phyloP scores from a whole-genome alignment of 768 basidiomycete genomes.

The Pisolithus marmoratus region DNA sequence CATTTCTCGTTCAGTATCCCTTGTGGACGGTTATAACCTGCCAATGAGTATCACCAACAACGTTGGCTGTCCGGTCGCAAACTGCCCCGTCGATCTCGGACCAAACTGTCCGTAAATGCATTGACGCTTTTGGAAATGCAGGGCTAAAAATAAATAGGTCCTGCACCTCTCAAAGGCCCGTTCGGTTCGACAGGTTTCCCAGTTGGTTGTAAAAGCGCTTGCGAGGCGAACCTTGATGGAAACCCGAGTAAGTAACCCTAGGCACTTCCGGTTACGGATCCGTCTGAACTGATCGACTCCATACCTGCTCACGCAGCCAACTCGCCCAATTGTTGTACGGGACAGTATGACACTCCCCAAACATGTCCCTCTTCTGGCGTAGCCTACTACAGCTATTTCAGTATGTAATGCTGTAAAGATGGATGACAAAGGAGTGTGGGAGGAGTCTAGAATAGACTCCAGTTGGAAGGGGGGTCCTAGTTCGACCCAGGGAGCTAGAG shows the following conservation, averaged over 20 bases:
- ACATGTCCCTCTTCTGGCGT: constrained; percentile 47
- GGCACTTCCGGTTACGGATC: neutral
- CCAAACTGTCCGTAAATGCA: constrained; percentile 38
- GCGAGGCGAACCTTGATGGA: constrained; percentile 28
- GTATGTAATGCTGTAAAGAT: constrained; percentile 16
- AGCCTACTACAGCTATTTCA: constrained; percentile 35
- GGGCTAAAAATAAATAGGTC: constrained; percentile 28
- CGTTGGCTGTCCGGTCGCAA: constrained; percentile 46
- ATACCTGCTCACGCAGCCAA: constrained; percentile 29
- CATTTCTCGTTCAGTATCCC: constrained; percentile 36
- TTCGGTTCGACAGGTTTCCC: constrained; percentile 42
- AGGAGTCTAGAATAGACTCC: no score
- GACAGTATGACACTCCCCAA: constrained; percentile 39
- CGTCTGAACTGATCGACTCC: neutral
- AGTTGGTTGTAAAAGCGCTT: constrained; percentile 53
- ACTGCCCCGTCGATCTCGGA: constrained; percentile 53
- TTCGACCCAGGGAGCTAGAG: no score
- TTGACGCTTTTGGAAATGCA: neutral
- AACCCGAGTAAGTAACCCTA: constrained; percentile 8
- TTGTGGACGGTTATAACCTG: constrained; percentile 57
- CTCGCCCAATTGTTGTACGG: constrained; percentile 58
- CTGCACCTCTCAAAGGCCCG: constrained; percentile 41
- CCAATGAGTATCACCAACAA: constrained; percentile 51
- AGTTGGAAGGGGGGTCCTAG: no score
- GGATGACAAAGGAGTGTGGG: no score